Base-by-base conservation (phyloP, 2,329 filamentous ascomycete species). In the Metarhizium guizhouense region DNA sequence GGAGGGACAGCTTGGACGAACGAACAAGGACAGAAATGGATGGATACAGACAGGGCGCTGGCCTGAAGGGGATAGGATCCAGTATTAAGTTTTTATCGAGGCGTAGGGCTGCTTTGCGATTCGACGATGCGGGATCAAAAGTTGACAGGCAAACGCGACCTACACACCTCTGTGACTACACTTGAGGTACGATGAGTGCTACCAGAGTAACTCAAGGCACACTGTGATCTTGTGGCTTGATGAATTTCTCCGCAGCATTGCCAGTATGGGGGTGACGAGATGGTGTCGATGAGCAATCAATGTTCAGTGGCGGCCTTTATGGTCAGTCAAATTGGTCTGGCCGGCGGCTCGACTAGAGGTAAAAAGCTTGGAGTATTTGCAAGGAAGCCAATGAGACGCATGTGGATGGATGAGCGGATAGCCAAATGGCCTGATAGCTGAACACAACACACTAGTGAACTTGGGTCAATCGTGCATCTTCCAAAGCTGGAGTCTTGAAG, bases 11-110 rank as follows among this genome's bases (percentile, higher is more conserved):
- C 40, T 20, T n/a, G 42, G 20, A 40, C 16, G 25, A 48, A 32
- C 30, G 20, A 16, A 42, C 54, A 42, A 56, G 50, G 50, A 45
- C 51, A 40, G 42, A 53, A 56, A 43, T 52, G 51, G 54, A 56
- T 38, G 49, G 36, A 45, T 25, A 51, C 43, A 43, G 54, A 47
- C 54, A 45, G 30, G 54, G 36, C 51, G 40, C 45, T 34, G 34
- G 36, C 56, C 54, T 52, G 51, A 58, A 58, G 20, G 54, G 56
- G 56, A 56, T 54, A 54, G 52, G 51, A 29, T 52, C 38, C n/a
- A 48, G 47, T 47, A 56, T 58, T 54, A 47, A 58, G 54, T 58
- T 58, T 25, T 58, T 8, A 30, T 18, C 48, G 52, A 52, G 54
- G 47, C 54, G 47, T 56, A 49, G 25, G 56, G 51, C 51, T 52